Conservation (phyloP, 1,284 basidiomycete species). For the Erythrobasidium hasegawianum region DNA sequence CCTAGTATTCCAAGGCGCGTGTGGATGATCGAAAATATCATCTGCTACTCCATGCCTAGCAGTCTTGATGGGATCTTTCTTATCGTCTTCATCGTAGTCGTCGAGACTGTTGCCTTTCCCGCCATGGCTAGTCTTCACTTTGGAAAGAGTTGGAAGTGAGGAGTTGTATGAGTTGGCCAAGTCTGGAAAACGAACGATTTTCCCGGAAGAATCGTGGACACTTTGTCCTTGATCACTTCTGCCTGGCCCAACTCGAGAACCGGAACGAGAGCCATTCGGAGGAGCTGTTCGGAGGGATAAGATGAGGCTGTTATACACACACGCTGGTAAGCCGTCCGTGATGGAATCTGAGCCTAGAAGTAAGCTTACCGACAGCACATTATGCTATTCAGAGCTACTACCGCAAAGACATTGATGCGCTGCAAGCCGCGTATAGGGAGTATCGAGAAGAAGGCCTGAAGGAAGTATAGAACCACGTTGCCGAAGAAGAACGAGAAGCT, state of each 20-base stretch:
- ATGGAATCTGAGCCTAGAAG: not conserved
- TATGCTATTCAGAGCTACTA: constrained; percentile 1
- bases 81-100: too few relatives aligned
- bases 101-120: too few relatives aligned
- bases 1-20: too few relatives aligned
- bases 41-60: too few relatives aligned
- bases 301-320: not conserved
- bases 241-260: not conserved
- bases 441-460: constrained; percentile 24
- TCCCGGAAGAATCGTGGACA: too few relatives aligned
- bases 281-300: constrained; percentile 14
- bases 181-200: too few relatives aligned
- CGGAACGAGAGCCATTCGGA: not conserved
- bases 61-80: too few relatives aligned
- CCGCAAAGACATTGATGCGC: constrained; percentile 10
- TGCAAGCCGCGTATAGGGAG: constrained; percentile 20
- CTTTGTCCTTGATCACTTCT: too few relatives aligned
- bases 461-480: not conserved
- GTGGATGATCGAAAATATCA: too few relatives aligned
- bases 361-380: constrained; percentile 27
- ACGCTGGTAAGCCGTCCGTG: not conserved
- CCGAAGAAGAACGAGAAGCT: constrained; percentile 26
- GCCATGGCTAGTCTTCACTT: too few relatives aligned
- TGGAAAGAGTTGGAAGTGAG: too few relatives aligned
- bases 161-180: too few relatives aligned